Evolutionary conservation across 768 basidiomycete species (phyloP), one percentile per base, ranked within the genome.

Genomic region (Pleurotus djamor): DNA sequence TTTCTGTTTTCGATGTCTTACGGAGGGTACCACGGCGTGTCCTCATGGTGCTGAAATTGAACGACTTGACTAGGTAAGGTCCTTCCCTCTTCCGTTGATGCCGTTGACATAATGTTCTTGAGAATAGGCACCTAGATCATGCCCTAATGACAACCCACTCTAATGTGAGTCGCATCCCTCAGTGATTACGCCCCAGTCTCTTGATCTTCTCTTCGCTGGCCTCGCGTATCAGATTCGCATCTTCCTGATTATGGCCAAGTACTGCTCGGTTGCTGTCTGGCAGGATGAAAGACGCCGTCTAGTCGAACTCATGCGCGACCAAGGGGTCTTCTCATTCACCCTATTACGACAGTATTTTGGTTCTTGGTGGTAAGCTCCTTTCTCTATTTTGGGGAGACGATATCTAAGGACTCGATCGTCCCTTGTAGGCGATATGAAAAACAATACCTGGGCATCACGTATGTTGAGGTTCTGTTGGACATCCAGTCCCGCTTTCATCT

Each of bases 231-330:
- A 92, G 81, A 79, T 87, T 59, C 89, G 96, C 16, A 86, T 98
- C 68, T 98, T 98, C 71, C 69, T 98, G 35, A 89, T 98, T 59
- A 90, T 91, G 13, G 95, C 94, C 5, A 89, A 91, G 67, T 96
- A 92, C 72, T 97, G 96, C 69, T 79, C 86, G 52, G 79, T 77
- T 9, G 89, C 92, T 6, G 86, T 92, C 3, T 93, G 91, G 91
- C 77, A 81, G 54, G 88, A 89, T 64, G 87, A 94, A 57, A 74
- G 73, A 65, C 71, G 72, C 48, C 76, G 75, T 32, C 64, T 85
- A 4, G 71, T 78, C 28, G 72, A 75, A 51, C 66, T 71, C 51
- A 81, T 90, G 72, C 73, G 77, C 44, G 72, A 74, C 34, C 73
- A 74, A 34, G 86, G 87, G 2, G 69, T 88, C 14, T 69, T 84